These are phyloP conservation scores for Hippophae tibetana DNA, from an alignment of 306 rosid species.

Conservation along the genomic window DNA sequence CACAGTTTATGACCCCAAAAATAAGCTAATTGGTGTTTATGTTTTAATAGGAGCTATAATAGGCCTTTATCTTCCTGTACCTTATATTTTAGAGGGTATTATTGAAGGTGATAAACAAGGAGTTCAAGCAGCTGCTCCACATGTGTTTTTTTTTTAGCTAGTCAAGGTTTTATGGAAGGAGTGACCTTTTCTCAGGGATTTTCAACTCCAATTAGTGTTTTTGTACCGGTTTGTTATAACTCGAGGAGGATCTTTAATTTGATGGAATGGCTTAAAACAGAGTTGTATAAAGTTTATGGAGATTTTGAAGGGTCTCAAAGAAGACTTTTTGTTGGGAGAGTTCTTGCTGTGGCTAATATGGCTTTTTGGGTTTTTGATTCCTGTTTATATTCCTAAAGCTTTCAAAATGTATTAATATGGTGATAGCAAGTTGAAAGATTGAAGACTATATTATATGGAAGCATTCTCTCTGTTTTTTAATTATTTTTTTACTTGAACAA, in stretches of 20 bases:
- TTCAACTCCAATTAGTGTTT: slow-evolving; percentile 61
- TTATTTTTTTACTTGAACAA: not conserved
- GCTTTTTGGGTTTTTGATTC: slow-evolving; percentile 78
- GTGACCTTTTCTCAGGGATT: slow-evolving; percentile 38
- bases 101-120: slow-evolving; percentile 71
- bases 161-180: slow-evolving; percentile 91
- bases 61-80: slow-evolving; percentile 67
- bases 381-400: slow-evolving; percentile 83
- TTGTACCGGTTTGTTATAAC: slow-evolving; percentile 72
- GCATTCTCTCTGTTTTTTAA: not conserved
- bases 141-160: slow-evolving; percentile 66
- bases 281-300: slow-evolving; percentile 40
- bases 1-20: slow-evolving; percentile 32
- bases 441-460: not conserved
- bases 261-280: slow-evolving; percentile 63
- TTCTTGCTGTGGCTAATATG: slow-evolving; percentile 75
- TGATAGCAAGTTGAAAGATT: slow-evolving; percentile 26
- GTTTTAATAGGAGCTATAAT: slow-evolving; percentile 39
- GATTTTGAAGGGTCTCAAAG: slow-evolving; percentile 38
- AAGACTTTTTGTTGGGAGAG: slow-evolving; percentile 50
- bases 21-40: slow-evolving; percentile 47
- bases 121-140: slow-evolving; percentile 77
- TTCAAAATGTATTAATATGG: slow-evolving; percentile 53
- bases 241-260: slow-evolving; percentile 65
- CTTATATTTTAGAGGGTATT: slow-evolving; percentile 60